Conservation (phyloP, 2,329 filamentous ascomycete species). For the Colletotrichum sp. region DNA sequence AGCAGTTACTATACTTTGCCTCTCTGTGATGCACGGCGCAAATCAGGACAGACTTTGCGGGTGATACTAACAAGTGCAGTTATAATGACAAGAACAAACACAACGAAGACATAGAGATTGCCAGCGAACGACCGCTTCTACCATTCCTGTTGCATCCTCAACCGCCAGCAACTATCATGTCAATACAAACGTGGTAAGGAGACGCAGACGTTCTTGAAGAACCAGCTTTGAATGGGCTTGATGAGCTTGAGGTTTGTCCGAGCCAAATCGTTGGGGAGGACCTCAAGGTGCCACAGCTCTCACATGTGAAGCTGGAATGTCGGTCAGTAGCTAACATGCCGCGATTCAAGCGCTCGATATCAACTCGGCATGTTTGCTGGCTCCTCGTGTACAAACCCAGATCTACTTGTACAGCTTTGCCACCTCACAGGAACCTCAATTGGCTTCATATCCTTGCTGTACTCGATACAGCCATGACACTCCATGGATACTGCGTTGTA, state of each 20-base stretch:
- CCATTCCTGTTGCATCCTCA: not conserved
- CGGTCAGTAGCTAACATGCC: not conserved
- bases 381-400: not conserved
- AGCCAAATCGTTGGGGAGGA: not conserved
- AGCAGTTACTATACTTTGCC: not conserved
- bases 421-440: not conserved
- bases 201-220: not conserved
- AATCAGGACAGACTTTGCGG: not conserved
- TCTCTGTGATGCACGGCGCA: not conserved
- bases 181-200: not conserved
- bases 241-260: not conserved
- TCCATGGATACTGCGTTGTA: not conserved
- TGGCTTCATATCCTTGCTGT: not conserved
- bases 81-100: not conserved
- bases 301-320: not conserved
- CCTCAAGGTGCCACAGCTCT: not conserved
- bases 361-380: not conserved
- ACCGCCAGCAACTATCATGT: not conserved
- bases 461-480: not conserved
- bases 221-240: not conserved
- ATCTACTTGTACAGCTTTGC: not conserved
- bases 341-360: not conserved
- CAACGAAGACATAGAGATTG: not conserved
- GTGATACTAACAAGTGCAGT: not conserved
- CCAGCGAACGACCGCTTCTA: not conserved